Evolutionary conservation across 176 grass and related monocot genomes (phyloP).

Genomic region (Thinopyrum elongatum): DNA sequence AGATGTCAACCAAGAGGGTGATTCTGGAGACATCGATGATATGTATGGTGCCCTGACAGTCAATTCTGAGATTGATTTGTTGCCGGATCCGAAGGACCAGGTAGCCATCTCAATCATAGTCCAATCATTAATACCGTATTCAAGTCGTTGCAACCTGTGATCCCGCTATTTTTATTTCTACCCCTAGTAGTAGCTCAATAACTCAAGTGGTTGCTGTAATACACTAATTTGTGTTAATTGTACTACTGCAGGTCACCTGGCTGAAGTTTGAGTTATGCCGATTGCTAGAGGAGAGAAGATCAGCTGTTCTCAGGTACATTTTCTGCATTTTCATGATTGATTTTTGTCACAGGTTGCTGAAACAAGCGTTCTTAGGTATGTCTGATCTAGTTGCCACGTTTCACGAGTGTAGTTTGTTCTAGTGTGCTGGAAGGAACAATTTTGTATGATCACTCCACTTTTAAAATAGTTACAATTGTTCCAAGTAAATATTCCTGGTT

Average conservation of each 20-base stretch:
- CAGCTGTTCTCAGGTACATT: slow-evolving; percentile 87
- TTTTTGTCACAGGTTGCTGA: slow-evolving; percentile 15
- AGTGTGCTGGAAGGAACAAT: slow-evolving; percentile 28
- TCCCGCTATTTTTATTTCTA: slow-evolving; percentile 15
- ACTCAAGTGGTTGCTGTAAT: background rate
- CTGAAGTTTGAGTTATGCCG: slow-evolving; percentile 86
- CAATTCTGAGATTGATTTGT: slow-evolving; percentile 72
- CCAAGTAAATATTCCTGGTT: background rate
- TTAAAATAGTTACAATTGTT: background rate
- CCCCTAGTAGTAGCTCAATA: slow-evolving; percentile 14
- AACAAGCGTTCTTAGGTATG: slow-evolving; percentile 52
- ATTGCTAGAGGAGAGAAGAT: slow-evolving; percentile 92
- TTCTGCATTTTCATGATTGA: background rate
- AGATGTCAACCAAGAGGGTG: slow-evolving; percentile 49
- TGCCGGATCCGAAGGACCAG: slow-evolving; percentile 92
- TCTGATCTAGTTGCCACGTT: background rate
- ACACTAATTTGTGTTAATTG: slow-evolving; percentile 21
- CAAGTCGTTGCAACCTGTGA: slow-evolving; percentile 13
- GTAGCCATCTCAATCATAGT: slow-evolving; percentile 39
- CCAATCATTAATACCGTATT: background rate
- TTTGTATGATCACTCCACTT: slow-evolving; percentile 3
- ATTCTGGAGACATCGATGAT: slow-evolving; percentile 52
- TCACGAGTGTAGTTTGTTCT: background rate
- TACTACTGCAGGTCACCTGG: slow-evolving; percentile 56
- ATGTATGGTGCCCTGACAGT: slow-evolving; percentile 56